phyloP scores from a whole-genome alignment of 2,329 filamentous ascomycete species.

The Trichoderma hamatum region DNA sequence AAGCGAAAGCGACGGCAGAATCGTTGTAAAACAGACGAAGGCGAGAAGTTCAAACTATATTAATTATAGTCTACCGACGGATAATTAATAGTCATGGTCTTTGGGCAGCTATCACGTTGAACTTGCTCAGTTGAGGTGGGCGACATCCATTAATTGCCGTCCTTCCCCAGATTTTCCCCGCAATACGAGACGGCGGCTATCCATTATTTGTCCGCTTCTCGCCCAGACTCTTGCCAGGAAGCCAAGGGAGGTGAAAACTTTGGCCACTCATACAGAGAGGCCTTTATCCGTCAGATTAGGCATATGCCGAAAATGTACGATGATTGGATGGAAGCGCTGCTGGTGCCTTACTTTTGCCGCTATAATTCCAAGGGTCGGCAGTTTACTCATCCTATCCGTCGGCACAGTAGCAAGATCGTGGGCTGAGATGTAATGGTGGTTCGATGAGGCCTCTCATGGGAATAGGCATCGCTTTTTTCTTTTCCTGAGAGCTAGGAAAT shows the following conservation, averaged over 20 bases:
- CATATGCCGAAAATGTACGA: neutral
- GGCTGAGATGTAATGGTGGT: neutral
- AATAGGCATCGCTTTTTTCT: neutral
- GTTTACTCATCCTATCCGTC: constrained; percentile 14
- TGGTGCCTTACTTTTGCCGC: constrained; percentile 17
- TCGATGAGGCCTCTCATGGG: neutral
- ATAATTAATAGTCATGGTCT: neutral
- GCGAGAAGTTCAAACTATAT: neutral
- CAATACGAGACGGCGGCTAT: neutral
- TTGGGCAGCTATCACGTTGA: neutral
- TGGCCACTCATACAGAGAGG: neutral
- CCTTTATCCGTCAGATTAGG: constrained; percentile 22
- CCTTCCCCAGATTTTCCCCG: constrained; percentile 23
- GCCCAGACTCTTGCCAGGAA: neutral
- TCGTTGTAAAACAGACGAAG: neutral
- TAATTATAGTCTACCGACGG: constrained; percentile 1
- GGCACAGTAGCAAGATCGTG: constrained; percentile 3
- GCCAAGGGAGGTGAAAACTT: neutral
- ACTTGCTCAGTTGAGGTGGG: neutral
- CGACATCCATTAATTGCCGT: neutral
- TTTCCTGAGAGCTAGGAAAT: neutral
- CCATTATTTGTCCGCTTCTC: neutral
- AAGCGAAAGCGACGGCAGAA: constrained; percentile 11
- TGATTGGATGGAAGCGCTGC: neutral
- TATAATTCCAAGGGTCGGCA: neutral